Percentiles rank a stretch among this genome's conserved stretches.
These are phyloP conservation scores for Apocynum venetum DNA, from an alignment of 257 asterid genomes.

Conservation along the genomic window DNA sequence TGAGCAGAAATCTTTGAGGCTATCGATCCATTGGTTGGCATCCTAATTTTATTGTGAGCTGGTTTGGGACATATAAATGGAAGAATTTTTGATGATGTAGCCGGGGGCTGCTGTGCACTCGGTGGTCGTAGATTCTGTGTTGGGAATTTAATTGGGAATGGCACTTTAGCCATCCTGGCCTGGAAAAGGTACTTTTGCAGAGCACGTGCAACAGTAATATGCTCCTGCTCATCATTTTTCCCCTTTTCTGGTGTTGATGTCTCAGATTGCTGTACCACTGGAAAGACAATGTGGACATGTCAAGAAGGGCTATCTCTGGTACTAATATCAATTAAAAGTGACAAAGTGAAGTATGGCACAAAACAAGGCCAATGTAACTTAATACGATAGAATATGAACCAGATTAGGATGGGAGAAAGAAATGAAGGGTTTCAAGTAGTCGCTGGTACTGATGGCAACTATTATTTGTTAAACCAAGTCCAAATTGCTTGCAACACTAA, in stretches of 20 bases:
- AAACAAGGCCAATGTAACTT: not conserved
- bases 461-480: not conserved
- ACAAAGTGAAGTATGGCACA: not conserved
- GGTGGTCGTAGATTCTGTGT: slow-evolving; percentile 51
- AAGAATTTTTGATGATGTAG: slow-evolving; percentile 84
- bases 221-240: slow-evolving; percentile 88
- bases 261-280: slow-evolving; percentile 81
- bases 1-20: slow-evolving; percentile 42
- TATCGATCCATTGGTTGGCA: slow-evolving; percentile 32
- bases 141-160: slow-evolving; percentile 83
- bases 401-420: not conserved
- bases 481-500: not conserved
- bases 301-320: slow-evolving; percentile 9
- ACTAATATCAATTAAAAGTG: not conserved
- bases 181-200: slow-evolving; percentile 63
- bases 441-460: not conserved
- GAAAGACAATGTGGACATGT: slow-evolving; percentile 18
- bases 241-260: slow-evolving; percentile 43
- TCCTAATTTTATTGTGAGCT: slow-evolving; percentile 41
- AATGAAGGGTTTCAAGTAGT: not conserved
- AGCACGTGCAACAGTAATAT: slow-evolving; percentile 86
- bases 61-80: slow-evolving; percentile 80
- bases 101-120: slow-evolving; percentile 46
- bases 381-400: not conserved
- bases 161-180: slow-evolving; percentile 54